A percentile compares a stretch with the other conserved stretches of the same genome.
Conservation (phyloP, 106 monocot species). For the Allium fistulosum region DNA sequence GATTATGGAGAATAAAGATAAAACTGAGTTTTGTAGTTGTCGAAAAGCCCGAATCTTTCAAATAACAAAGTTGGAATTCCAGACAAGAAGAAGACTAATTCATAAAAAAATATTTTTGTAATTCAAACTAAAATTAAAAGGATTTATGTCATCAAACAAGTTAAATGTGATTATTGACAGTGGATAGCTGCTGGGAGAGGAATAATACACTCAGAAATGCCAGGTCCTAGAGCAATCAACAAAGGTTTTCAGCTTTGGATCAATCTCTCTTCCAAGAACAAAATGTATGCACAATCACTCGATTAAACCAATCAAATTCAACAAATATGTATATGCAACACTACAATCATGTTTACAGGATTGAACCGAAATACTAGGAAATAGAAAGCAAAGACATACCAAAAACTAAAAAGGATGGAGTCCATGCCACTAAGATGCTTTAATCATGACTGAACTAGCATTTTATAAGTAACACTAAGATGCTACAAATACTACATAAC, state of each 20-base stretch:
- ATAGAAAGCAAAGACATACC: conserved; percentile 71
- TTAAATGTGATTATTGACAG: too few relatives aligned
- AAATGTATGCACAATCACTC: conserved; percentile 35
- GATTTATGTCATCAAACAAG: too few relatives aligned
- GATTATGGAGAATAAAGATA: too few relatives aligned
- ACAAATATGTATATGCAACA: neutral
- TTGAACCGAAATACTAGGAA: conserved; percentile 83
- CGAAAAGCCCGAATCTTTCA: too few relatives aligned
- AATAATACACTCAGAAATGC: conserved; percentile 87
- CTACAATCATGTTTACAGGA: conserved; percentile 27
- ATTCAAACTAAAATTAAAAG: too few relatives aligned
- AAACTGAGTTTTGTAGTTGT: too few relatives aligned
- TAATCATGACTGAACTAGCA: conserved; percentile 67
- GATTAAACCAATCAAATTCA: neutral
- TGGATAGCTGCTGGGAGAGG: too few relatives aligned
- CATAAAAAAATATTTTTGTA: too few relatives aligned
- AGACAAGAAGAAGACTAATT: too few relatives aligned
- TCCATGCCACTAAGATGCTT: conserved; percentile 63
- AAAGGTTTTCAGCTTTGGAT: conserved; percentile 82
- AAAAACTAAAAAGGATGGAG: conserved; percentile 50
- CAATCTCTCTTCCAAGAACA: conserved; percentile 82
- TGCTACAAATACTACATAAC: too few relatives aligned
- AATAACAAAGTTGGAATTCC: too few relatives aligned
- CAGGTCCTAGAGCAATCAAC: conserved; percentile 37
- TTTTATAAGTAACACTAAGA: conserved; percentile 6